Conservation (phyloP, 2,329 filamentous ascomycete species). For the Orbilia oligospora region DNA sequence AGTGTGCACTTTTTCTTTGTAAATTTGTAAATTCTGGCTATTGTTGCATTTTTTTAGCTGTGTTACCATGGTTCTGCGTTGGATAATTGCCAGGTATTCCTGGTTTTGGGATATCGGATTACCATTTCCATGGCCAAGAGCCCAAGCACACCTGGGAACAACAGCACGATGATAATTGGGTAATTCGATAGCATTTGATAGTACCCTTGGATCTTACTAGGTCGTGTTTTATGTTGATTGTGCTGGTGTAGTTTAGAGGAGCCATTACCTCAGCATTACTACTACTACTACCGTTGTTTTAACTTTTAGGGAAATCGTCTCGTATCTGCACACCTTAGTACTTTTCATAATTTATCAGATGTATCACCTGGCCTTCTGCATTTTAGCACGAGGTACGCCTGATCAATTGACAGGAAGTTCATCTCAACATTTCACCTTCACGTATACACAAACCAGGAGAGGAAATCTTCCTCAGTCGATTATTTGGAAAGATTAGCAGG, state of each 20-base stretch:
- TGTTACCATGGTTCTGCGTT: conserved; percentile 49
- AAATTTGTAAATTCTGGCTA: conserved; percentile 21
- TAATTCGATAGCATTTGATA: background rate
- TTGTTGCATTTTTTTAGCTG: conserved; percentile 24
- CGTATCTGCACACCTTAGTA: background rate
- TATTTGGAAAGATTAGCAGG: background rate
- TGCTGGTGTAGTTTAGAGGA: background rate
- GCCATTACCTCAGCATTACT: background rate
- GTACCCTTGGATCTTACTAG: background rate
- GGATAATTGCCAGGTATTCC: conserved; percentile 39
- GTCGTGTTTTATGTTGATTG: conserved; percentile 26
- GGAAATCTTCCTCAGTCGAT: background rate
- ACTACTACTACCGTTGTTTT: background rate
- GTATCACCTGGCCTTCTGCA: conserved; percentile 6
- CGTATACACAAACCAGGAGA: background rate
- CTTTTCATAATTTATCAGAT: conserved; percentile 1
- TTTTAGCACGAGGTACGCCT: background rate
- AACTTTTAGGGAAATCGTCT: background rate
- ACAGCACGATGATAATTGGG: background rate
- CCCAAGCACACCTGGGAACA: conserved; percentile 19
- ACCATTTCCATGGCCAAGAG: conserved; percentile 28
- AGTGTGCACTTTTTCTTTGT: conserved; percentile 9
- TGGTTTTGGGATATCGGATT: conserved; percentile 30
- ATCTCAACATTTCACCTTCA: background rate
- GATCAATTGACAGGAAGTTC: background rate